Base-by-base conservation (phyloP, 768 basidiomycete species). In the Hemileccinum rubropunctum region DNA sequence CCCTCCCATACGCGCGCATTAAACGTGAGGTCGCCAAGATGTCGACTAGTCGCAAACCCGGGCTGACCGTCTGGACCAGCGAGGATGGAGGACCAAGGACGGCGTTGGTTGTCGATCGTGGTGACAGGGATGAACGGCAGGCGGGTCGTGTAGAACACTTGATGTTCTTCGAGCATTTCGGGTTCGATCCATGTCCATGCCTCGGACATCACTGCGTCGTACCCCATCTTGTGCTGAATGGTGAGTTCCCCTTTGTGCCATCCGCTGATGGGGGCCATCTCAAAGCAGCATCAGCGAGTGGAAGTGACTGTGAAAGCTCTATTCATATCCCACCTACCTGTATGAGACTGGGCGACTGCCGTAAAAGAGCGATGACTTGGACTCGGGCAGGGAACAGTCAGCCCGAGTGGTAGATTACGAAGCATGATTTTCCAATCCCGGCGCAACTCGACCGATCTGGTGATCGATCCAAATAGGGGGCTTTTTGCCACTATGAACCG, bases 31-130 rank as follows among this genome's bases (percentile, higher is more conserved):
- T 51, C 67, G 66, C 56, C 76, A 61, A 35, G 57, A 57, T 18
- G 72, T 65, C 36, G 66, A 57, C 36, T 61, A 48, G 36, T 80
- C 61, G 53, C 56, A 32, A 81, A 84, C 1, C 79, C 80, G 15
- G 71, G 70, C 35, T 65, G 53, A 4, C 80, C 82, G 32, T 71
- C 68, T 13, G 54, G 47, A 6, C 72, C 76, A 0, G 78, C 72
- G 7, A 83, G 66, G 28, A 84, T 73, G 3, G 80, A 82, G 3
- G 76, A 71, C 84, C 84, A 86, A 3, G 84, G 84, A 4, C 82
- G 69, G 1, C 71, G 73, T 4, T 56, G 51, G 3, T 61, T 63
- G 56, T 84, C 83, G 18, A 84, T 62, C 2, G 77, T 77, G n/a
- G 78, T 74, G 10, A 83, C 59, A 5, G 81, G 81, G 15, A 85